Evolutionary conservation across 257 asterid species (phyloP).

Genomic region (Verbena officinalis): DNA sequence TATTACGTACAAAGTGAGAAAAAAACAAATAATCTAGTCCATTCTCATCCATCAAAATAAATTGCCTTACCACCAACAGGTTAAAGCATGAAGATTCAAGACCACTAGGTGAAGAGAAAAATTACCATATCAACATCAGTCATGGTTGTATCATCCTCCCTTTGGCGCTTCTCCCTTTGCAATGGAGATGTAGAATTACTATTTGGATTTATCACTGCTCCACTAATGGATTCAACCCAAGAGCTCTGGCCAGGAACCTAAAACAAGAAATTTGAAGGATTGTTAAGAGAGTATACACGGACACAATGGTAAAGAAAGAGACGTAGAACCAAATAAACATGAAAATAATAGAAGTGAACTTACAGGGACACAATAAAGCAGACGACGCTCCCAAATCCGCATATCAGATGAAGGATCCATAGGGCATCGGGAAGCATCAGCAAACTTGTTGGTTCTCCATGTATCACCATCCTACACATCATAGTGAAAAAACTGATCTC

Average conservation of each 20-base stretch:
- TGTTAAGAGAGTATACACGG: not conserved
- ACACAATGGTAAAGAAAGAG: conserved; percentile 16
- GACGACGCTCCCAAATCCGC: conserved; percentile 83
- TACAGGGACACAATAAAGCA: conserved; percentile 82
- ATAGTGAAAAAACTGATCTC: not conserved
- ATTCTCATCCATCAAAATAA: not conserved
- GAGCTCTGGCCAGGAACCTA: conserved; percentile 87
- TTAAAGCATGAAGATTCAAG: not conserved
- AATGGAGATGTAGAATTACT: conserved; percentile 33
- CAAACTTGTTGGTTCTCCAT: conserved; percentile 87
- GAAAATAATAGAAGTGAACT: conserved; percentile 32
- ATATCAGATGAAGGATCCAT: conserved; percentile 56
- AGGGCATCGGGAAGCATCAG: conserved; percentile 63
- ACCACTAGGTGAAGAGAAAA: conserved; percentile 20
- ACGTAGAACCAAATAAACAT: not conserved
- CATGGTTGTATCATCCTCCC: conserved; percentile 61
- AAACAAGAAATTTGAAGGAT: conserved; percentile 22
- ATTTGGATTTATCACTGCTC: conserved; percentile 32
- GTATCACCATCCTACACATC: conserved; percentile 63
- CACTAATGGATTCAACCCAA: conserved; percentile 65
- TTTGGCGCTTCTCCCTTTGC: conserved; percentile 75
- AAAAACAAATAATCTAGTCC: not conserved
- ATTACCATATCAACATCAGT: conserved; percentile 60
- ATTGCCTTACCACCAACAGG: not conserved
- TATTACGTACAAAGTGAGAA: not conserved